Evolutionary conservation across 164 flowering plant species (phyloP), one percentile per base, ranked within the genome.

Genomic region (Chimonanthus praecox): DNA sequence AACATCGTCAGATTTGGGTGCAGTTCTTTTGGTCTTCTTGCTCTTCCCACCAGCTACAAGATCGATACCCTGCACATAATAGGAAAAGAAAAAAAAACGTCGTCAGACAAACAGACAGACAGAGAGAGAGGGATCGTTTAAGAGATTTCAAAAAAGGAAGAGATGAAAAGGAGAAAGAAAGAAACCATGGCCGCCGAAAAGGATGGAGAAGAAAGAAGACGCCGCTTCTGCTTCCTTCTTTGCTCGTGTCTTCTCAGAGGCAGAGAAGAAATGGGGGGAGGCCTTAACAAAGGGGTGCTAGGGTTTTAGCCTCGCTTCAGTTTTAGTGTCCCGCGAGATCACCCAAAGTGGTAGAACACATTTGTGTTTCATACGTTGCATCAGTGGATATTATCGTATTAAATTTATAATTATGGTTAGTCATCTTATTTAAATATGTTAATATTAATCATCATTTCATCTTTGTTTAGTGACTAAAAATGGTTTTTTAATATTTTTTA

Each of bases 31-130:
- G 21, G 73, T 71, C 67, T 71, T 72, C 47, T 63, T 5, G 74
- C 80, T 68, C 75, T 86, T 21, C 76, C 92, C 46, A 70, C 80
- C 13, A 83, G 77, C 60, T 87, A 89, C 58, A 7, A 72, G 54
- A 48, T 64, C 74, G 68, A 72, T 48, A 21, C 69, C 74, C 74
- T 72, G 67, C 54, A 16, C 15, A 43, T 13, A 16, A 43, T 66
- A 44, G 48, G 11, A 18, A 63, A 18, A 7, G 2, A 0, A 60
- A 18, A 63, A 18, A 7, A 5, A 0, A 2, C 4, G 16, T 43
- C n/a, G n/a, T n/a, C n/a, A n/a, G n/a, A n/a, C n/a, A n/a, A 45
- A 11, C 47, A 43, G 44, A 15, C 15, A 43, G 47, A 11, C 4
- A 65, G 65, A 65, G 47, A 43, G 68, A 66, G 16, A 44, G 47